phyloP scores from a whole-genome alignment of 139 green algal species.

The Chlorella sp. region DNA sequence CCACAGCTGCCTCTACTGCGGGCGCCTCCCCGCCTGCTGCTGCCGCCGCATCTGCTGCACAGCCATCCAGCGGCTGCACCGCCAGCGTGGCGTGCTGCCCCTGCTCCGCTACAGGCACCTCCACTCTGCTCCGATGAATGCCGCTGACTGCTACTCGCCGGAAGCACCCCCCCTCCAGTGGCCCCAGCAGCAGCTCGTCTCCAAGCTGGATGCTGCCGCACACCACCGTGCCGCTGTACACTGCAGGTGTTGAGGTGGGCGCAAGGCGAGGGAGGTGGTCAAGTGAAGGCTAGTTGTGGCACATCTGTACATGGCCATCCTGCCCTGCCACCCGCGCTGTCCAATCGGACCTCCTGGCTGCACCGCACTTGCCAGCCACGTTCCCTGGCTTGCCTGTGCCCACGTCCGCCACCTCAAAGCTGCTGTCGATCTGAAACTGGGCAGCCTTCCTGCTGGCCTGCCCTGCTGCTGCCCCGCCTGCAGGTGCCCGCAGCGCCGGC shows the following conservation, averaged over 20 bases:
- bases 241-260: constrained; percentile 4
- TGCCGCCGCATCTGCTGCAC: neutral
- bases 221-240: constrained; percentile 81
- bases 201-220: constrained; percentile 62
- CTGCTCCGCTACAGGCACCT: constrained; percentile 60
- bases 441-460: constrained; percentile 5
- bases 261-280: neutral
- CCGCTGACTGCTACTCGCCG: constrained; percentile 57
- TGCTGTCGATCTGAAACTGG: constrained; percentile 82
- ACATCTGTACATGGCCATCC: too few species aligned
- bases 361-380: too few species aligned
- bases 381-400: constrained; percentile 41
- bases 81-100: constrained; percentile 73
- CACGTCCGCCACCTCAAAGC: constrained; percentile 77
- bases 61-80: constrained; percentile 30
- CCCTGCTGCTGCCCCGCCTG: neutral
- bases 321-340: too few species aligned
- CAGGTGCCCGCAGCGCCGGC: neutral
- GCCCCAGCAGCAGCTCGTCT: constrained; percentile 72
- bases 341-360: too few species aligned
- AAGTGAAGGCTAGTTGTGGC: neutral
- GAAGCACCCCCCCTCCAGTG: constrained; percentile 65
- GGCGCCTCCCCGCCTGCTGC: too few species aligned
- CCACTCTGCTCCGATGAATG: constrained; percentile 76
- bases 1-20: too few species aligned